These are phyloP conservation scores for Aspergillus uvarum DNA, from an alignment of 2,329 filamentous ascomycete species.

Conservation along the genomic window DNA sequence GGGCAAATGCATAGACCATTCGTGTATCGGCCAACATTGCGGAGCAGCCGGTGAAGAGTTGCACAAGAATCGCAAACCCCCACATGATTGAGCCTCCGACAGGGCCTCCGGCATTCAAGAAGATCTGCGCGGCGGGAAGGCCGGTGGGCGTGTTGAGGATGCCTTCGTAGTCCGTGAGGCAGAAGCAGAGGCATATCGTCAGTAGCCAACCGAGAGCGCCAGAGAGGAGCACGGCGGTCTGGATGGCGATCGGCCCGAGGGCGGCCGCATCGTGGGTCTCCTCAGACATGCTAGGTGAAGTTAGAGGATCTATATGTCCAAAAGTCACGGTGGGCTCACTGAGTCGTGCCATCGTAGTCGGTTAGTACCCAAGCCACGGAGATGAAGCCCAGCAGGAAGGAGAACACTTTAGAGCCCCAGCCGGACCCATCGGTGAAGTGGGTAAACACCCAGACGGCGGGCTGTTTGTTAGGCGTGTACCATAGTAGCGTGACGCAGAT, in stretches of 20 bases:
- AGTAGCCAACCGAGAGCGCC: constrained; percentile 62
- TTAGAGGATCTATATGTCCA: neutral
- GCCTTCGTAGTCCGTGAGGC: constrained; percentile 57
- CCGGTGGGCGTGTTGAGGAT: constrained; percentile 60
- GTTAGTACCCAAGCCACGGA: constrained; percentile 60
- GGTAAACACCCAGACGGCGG: constrained; percentile 60
- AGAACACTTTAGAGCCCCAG: constrained; percentile 61
- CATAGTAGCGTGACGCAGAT: constrained; percentile 61
- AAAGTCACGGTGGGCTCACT: constrained; percentile 43
- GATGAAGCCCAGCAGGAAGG: constrained; percentile 59
- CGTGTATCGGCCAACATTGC: constrained; percentile 64
- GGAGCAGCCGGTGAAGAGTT: constrained; percentile 64
- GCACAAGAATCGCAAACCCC: constrained; percentile 62
- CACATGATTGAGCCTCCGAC: constrained; percentile 61
- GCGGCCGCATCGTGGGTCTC: constrained; percentile 65
- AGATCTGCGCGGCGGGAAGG: constrained; percentile 59
- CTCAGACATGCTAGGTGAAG: constrained; percentile 57
- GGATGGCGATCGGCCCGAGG: constrained; percentile 60
- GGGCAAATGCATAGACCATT: constrained; percentile 62
- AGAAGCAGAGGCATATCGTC: constrained; percentile 64
- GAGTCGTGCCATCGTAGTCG: constrained; percentile 66
- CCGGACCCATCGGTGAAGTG: constrained; percentile 62
- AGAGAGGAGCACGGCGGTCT: constrained; percentile 59
- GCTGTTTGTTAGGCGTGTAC: constrained; percentile 60
- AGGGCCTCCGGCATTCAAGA: constrained; percentile 60